Evolutionary conservation across 2,329 filamentous ascomycete genomes (phyloP).

Genomic region (Lachnellula willkommii): DNA sequence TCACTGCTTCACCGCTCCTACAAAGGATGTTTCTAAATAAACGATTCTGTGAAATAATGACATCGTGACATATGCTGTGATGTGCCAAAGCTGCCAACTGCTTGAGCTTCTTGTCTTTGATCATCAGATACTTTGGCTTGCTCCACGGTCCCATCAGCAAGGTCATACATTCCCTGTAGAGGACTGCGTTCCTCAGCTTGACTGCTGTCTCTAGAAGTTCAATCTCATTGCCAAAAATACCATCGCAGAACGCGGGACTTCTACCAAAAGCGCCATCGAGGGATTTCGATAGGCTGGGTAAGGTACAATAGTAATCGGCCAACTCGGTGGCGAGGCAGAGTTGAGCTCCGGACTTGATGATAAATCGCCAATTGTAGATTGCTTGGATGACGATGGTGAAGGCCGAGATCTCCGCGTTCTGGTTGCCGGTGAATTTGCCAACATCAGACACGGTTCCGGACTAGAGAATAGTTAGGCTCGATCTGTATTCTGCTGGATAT

Average conservation of each 20-base stretch:
- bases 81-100: not conserved
- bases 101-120: not conserved
- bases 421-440: no score
- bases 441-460: not conserved
- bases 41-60: not conserved
- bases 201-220: not conserved
- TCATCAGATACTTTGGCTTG: not conserved
- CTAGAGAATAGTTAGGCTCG: not conserved
- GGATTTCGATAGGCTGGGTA: not conserved
- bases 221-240: not conserved
- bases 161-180: not conserved
- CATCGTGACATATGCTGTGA: not conserved
- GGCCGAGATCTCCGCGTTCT: not conserved
- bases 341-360: not conserved
- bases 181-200: not conserved
- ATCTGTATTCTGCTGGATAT: not conserved
- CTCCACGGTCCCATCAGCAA: not conserved
- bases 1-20: no score
- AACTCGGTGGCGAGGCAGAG: not conserved
- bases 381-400: not conserved
- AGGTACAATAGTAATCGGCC: not conserved
- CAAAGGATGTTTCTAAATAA: no score
- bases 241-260: not conserved
- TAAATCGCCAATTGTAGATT: not conserved
- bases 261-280: not conserved